Evolutionary conservation across 768 basidiomycete species (phyloP), one percentile per base, ranked within the genome.

Genomic region (Psilocybe sp.): DNA sequence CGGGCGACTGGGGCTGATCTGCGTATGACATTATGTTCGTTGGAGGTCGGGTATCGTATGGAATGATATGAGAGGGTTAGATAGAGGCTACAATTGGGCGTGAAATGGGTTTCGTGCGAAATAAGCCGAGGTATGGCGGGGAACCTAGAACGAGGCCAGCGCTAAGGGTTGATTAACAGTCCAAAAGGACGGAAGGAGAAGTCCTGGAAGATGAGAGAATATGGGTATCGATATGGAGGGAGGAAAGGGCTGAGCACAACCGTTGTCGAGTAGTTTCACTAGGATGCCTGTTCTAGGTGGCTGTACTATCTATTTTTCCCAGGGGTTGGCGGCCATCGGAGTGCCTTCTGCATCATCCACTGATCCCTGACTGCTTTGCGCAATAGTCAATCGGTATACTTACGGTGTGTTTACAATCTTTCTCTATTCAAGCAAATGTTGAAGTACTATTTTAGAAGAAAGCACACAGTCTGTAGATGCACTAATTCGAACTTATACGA

Each of bases 1-100:
- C 78, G 45, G 88, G 82, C 20, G 87, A 85, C 44, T 72, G 69
- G 36, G 85, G 75, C 51, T 77, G 73, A 51, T 85, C 84, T 57
- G 72, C 63, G 63, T 80, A 88, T 63, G 86, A 78, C 84, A 82
- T 85, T 63, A 58, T 64, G 69, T 45, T 52, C 62, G 70, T 68
- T 41, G 58, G 53, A 56, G 45, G 43, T 33, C 48, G 54, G 61
- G 61, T 64, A 61, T 54, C 51, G 57, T 28, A 28, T 28, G 53
- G 49, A 51, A 52, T 51, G 53, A 57, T 52, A 41, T 15, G 53
- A 49, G 38, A 55, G 44, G 23, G 23, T 28, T 28, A 52, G 41
- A 53, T 43, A 51, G 45, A 54, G 41, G 56, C 46, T 57, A 56
- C 44, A 54, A 49, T 55, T 44, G 47, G 48, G 50, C 56, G 57